A percentile compares a stretch with the other conserved stretches of the same genome.
phyloP scores from a whole-genome alignment of 176 grass and related monocot genomes.

The Hordeum marinum region DNA sequence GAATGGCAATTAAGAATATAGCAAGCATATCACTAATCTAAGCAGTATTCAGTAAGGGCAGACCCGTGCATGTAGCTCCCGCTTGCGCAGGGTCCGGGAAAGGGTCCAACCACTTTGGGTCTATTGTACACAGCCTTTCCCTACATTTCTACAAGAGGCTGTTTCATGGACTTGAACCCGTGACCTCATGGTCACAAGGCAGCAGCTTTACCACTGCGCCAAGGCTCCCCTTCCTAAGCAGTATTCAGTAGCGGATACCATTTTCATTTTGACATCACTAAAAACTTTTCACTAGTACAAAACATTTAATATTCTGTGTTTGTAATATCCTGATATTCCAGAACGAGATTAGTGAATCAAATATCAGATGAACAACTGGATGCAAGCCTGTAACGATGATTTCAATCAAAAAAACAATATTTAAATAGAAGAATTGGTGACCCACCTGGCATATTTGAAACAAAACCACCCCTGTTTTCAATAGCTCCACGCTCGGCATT shows the following conservation, averaged over 20 bases:
- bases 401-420: background rate
- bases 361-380: background rate
- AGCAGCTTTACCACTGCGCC: no score
- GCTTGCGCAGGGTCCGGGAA: no score
- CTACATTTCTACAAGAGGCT: no score
- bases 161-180: no score
- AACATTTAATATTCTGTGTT: background rate
- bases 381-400: background rate
- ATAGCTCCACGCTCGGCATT: slow-evolving; percentile 62
- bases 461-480: slow-evolving; percentile 84
- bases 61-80: no score
- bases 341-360: background rate
- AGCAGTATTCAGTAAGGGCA: background rate
- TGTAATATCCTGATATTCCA: background rate
- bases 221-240: no score
- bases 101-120: no score
- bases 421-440: background rate
- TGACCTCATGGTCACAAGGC: no score
- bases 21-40: background rate
- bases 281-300: background rate
- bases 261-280: background rate
- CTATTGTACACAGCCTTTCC: no score
- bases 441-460: slow-evolving; percentile 91
- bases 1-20: background rate
- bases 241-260: background rate